phyloP scores from a whole-genome alignment of 148 eudicot genomes.

The Rhododendron ferrugineum region DNA sequence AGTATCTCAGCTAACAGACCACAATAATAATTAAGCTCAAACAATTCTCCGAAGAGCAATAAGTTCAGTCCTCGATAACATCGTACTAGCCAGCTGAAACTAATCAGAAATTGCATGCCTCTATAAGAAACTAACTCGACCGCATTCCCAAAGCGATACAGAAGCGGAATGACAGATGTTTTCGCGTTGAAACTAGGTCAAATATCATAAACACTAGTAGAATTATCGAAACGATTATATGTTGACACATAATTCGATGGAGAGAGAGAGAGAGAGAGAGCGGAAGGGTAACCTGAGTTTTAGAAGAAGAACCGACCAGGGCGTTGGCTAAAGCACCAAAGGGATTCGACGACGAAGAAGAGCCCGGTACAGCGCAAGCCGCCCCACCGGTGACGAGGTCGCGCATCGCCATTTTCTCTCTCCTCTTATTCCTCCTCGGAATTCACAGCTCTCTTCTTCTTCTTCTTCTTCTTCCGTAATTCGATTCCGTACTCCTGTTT shows the following conservation, averaged over 20 bases:
- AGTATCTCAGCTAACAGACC: neutral
- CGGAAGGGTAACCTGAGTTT: conserved; percentile 49
- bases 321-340: conserved; percentile 68
- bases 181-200: neutral
- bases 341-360: conserved; percentile 75
- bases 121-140: neutral
- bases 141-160: neutral
- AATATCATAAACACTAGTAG: neutral
- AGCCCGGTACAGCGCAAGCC: conserved; percentile 57
- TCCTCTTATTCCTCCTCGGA: neutral
- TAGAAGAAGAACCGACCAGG: conserved; percentile 73
- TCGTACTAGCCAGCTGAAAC: neutral
- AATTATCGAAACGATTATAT: neutral
- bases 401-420: conserved; percentile 64
- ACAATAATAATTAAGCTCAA: neutral
- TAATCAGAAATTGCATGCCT: neutral
- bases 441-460: conserved; percentile 9
- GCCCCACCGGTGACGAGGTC: conserved; percentile 74
- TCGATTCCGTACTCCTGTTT: neutral
- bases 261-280: neutral
- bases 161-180: neutral
- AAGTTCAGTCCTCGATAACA: neutral
- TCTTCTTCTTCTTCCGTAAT: neutral
- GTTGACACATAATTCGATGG: neutral
- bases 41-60: neutral